A percentile compares a stretch with the other conserved stretches of the same genome.
Evolutionary conservation across 495 filamentous ascomycete species (phyloP).

Genomic region (Lasiosphaeria hispida): DNA sequence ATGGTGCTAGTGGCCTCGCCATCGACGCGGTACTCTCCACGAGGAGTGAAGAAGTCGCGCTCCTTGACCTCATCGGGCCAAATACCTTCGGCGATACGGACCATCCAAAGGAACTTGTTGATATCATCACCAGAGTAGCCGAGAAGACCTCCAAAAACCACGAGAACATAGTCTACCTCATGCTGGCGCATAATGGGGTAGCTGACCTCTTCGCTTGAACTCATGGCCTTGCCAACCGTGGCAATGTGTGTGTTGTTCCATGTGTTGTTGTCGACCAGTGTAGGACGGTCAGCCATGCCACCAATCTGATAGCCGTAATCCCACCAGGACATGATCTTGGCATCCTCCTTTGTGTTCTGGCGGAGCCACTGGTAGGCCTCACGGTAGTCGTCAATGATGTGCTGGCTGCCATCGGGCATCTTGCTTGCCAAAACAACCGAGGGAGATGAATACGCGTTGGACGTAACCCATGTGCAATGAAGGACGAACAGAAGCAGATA

Average conservation of each 20-base stretch:
- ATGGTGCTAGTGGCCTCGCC: constrained; percentile 93
- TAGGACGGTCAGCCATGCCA: constrained; percentile 98
- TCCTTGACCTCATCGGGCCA: constrained; percentile 99
- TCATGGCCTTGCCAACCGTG: constrained; percentile 99
- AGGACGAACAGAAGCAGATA: constrained; percentile 93
- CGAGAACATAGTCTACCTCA: constrained; percentile 96
- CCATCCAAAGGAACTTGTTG: constrained; percentile 99
- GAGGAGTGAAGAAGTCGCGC: constrained; percentile 90
- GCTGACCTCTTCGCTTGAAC: constrained; percentile 92
- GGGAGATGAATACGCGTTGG: constrained; percentile 96
- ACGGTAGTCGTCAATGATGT: constrained; percentile 99
- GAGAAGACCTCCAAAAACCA: constrained; percentile 94
- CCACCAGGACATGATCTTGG: constrained; percentile 99
- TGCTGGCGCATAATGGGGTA: constrained; percentile 98
- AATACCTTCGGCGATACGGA: constrained; percentile 97
- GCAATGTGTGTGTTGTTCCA: constrained; percentile 99
- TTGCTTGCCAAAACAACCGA: constrained; percentile 93
- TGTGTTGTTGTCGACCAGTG: constrained; percentile 98
- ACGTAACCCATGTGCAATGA: constrained; percentile 99
- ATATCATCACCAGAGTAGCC: constrained; percentile 99
- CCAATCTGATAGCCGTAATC: constrained; percentile 99
- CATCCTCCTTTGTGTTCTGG: constrained; percentile 89
- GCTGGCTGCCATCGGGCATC: constrained; percentile 91
- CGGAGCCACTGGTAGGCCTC: constrained; percentile 99
- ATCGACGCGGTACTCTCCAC: constrained; percentile 95